These are phyloP conservation scores for Taphrina populina DNA, from an alignment of 1,139 yeast genomes.

Conservation along the genomic window DNA sequence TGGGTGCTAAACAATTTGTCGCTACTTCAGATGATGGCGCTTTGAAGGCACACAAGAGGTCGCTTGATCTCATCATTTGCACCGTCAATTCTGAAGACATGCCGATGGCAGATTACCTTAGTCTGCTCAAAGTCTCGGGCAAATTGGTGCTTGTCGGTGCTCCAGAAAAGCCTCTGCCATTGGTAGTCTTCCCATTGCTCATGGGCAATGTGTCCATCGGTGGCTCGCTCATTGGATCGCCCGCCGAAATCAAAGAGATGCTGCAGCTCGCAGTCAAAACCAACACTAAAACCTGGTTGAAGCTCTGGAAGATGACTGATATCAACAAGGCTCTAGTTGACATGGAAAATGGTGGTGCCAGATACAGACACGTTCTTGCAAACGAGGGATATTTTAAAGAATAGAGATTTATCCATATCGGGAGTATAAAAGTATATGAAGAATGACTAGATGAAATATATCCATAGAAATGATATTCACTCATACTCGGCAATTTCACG, in stretches of 20 bases:
- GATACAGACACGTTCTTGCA: constrained; percentile 27
- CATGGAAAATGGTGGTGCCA: constrained; percentile 33
- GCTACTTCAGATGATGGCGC: constrained; percentile 49
- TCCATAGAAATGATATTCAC: background rate
- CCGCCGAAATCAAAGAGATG: constrained; percentile 57
- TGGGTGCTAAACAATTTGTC: constrained; percentile 52
- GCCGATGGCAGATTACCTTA: constrained; percentile 45
- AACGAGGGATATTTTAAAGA: constrained; percentile 6
- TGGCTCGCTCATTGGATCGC: constrained; percentile 49
- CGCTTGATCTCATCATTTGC: constrained; percentile 53
- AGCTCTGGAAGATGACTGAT: constrained; percentile 56
- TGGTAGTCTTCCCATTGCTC: constrained; percentile 35
- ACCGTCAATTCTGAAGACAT: constrained; percentile 46
- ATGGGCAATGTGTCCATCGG: constrained; percentile 33
- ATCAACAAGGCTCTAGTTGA: constrained; percentile 39
- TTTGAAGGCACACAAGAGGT: constrained; percentile 49
- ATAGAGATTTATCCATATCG: background rate
- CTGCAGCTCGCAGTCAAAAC: constrained; percentile 56
- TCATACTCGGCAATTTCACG: constrained; percentile 23
- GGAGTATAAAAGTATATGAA: background rate
- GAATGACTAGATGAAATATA: background rate
- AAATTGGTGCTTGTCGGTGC: constrained; percentile 36
- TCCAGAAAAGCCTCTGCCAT: constrained; percentile 35
- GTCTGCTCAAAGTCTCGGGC: constrained; percentile 36
- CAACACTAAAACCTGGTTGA: constrained; percentile 59